Percentiles rank a stretch among this genome's conserved stretches.
Conservation (phyloP, 352 stramenopile species). For the Pythium aphanidermatum region DNA sequence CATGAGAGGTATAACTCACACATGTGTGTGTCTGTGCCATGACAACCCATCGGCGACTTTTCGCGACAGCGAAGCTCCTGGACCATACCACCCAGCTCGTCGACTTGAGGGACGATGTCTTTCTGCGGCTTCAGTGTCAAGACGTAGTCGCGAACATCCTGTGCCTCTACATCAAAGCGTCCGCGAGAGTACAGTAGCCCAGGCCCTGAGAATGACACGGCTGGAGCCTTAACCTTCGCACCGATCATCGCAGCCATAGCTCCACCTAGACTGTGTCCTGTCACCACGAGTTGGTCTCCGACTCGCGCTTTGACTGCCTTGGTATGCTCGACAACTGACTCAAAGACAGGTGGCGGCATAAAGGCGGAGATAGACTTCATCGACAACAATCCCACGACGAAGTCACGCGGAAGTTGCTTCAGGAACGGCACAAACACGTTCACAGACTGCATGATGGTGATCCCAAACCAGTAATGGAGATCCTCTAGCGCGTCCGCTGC, state of each 20-base stretch:
- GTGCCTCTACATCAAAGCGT: slow-evolving; percentile 63
- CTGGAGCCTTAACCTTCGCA: slow-evolving; percentile 73
- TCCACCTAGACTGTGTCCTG: slow-evolving; percentile 76
- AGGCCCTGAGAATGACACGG: slow-evolving; percentile 78
- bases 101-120: slow-evolving; percentile 77
- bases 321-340: slow-evolving; percentile 63
- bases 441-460: slow-evolving; percentile 81
- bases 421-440: slow-evolving; percentile 85
- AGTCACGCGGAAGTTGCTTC: slow-evolving; percentile 69
- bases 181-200: slow-evolving; percentile 75
- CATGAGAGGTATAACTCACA: slow-evolving; percentile 81
- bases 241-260: slow-evolving; percentile 83
- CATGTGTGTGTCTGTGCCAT: slow-evolving; percentile 80
- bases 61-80: slow-evolving; percentile 83
- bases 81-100: slow-evolving; percentile 80
- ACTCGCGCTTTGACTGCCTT: slow-evolving; percentile 47
- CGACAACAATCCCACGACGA: slow-evolving; percentile 80
- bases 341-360: slow-evolving; percentile 79
- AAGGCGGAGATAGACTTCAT: slow-evolving; percentile 62
- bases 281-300: slow-evolving; percentile 70
- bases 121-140: slow-evolving; percentile 75
- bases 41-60: slow-evolving; percentile 71
- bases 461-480: slow-evolving; percentile 84
- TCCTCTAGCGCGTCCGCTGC: slow-evolving; percentile 81
- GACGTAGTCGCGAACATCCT: slow-evolving; percentile 79